These are phyloP conservation scores for Fragilaria radians DNA, from an alignment of 108 stramenopile genomes.

Conservation along the genomic window DNA sequence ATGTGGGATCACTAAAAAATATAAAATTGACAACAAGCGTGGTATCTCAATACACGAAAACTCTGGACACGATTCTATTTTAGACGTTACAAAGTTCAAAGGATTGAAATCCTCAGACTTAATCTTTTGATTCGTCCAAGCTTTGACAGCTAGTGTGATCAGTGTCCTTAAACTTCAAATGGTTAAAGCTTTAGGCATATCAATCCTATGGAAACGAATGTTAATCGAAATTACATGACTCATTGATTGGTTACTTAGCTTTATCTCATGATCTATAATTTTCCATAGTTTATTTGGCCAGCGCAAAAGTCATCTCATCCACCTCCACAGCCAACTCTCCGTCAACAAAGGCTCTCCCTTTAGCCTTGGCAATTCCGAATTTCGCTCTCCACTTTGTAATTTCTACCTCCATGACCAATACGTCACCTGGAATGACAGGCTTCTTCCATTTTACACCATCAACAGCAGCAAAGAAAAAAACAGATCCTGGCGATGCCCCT, in stretches of 20 bases:
- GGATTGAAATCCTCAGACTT: too few relatives aligned
- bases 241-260: not conserved
- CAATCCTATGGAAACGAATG: not conserved
- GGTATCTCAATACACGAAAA: too few relatives aligned
- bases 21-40: too few relatives aligned
- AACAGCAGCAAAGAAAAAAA: constrained; percentile 97
- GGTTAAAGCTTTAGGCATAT: not conserved
- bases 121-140: too few relatives aligned
- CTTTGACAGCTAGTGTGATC: too few relatives aligned
- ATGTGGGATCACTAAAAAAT: too few relatives aligned
- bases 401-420: constrained; percentile 94
- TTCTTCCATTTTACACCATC: constrained; percentile 97
- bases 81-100: too few relatives aligned
- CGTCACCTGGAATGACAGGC: constrained; percentile 95
- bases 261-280: not conserved
- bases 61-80: too few relatives aligned
- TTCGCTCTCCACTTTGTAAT: constrained; percentile 80
- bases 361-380: constrained; percentile 85
- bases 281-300: constrained; percentile 38
- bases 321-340: constrained; percentile 80
- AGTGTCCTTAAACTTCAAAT: not conserved
- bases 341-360: constrained; percentile 80
- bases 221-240: constrained; percentile 3
- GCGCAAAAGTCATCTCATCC: constrained; percentile 74
- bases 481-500: constrained; percentile 73